Evolutionary conservation across 2,329 filamentous ascomycete genomes (phyloP).

Genomic region (Diplodia corticola): DNA sequence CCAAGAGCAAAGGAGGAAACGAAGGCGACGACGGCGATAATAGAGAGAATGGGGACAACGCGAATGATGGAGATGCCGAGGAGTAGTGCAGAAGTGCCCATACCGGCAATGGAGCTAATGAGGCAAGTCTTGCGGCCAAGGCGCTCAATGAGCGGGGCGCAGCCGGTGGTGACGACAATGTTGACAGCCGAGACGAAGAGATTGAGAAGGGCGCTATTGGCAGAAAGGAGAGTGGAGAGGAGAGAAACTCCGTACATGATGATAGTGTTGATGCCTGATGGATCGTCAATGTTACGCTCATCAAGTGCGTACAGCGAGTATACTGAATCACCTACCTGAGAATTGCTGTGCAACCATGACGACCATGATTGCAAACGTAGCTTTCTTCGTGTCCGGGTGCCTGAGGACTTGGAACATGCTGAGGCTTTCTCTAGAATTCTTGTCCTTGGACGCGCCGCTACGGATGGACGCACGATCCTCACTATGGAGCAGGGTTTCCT

Average conservation of each 20-base stretch:
- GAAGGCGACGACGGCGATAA: conserved; percentile 78
- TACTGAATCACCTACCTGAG: conserved; percentile 52
- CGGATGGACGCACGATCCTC: conserved; percentile 28
- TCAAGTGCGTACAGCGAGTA: conserved; percentile 8
- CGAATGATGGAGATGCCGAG: conserved; percentile 80
- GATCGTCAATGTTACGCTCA: not conserved
- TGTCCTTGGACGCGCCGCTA: conserved; percentile 26
- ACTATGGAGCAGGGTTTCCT: conserved; percentile 65
- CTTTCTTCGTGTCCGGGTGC: conserved; percentile 71
- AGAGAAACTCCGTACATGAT: conserved; percentile 98
- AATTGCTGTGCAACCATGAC: conserved; percentile 94
- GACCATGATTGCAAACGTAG: conserved; percentile 84
- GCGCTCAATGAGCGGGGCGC: conserved; percentile 81
- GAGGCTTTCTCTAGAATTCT: conserved; percentile 38
- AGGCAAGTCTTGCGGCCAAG: conserved; percentile 86
- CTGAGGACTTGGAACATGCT: conserved; percentile 59
- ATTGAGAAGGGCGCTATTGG: conserved; percentile 79
- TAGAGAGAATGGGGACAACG: conserved; percentile 72
- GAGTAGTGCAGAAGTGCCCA: conserved; percentile 74
- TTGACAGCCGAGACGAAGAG: conserved; percentile 87
- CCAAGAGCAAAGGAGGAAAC: conserved; percentile 89
- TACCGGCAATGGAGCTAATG: conserved; percentile 77
- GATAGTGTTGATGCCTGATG: conserved; percentile 79
- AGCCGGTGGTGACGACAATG: conserved; percentile 75
- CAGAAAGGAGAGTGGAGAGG: conserved; percentile 75